Percentiles rank a stretch among this genome's conserved stretches.
These are phyloP conservation scores for Ophidiomyces ophidiicola DNA, from an alignment of 2,329 filamentous ascomycete genomes.

Conservation along the genomic window DNA sequence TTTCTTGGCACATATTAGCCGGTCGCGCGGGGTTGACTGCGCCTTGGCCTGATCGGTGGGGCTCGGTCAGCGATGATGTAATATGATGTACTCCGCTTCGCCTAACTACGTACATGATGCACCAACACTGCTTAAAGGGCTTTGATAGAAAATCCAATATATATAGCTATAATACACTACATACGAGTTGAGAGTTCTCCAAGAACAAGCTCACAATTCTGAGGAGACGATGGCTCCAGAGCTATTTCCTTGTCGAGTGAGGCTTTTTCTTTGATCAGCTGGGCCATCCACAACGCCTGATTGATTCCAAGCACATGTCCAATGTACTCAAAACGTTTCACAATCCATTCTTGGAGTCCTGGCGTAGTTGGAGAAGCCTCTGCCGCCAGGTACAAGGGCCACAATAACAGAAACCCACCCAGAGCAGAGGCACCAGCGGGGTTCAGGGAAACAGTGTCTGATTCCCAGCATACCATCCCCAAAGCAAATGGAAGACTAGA, in stretches of 20 bases:
- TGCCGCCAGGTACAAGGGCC: conserved; percentile 29
- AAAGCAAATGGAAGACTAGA: conserved; percentile 28
- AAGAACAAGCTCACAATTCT: not conserved
- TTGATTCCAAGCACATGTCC: conserved; percentile 29
- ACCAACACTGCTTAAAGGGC: too few species aligned
- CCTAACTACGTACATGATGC: too few species aligned
- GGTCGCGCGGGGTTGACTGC: too few species aligned
- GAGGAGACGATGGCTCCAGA: not conserved
- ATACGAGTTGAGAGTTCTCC: not conserved
- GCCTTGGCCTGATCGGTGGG: too few species aligned
- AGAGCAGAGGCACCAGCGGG: conserved; percentile 21
- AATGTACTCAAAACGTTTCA: conserved; percentile 24
- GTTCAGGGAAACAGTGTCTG: conserved; percentile 9
- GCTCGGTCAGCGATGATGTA: too few species aligned
- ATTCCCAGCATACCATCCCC: conserved; percentile 17
- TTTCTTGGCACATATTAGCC: too few species aligned
- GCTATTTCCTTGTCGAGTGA: not conserved
- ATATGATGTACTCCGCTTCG: too few species aligned
- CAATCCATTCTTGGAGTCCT: conserved; percentile 24
- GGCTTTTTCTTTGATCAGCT: conserved; percentile 19
- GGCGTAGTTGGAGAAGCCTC: conserved; percentile 22
- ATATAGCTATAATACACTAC: too few species aligned
- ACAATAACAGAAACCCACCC: conserved; percentile 27
- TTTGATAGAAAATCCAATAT: too few species aligned
- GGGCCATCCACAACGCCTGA: conserved; percentile 27